These are phyloP conservation scores for Tuber melanosporum DNA, from an alignment of 495 filamentous ascomycete species.

Conservation along the genomic window DNA sequence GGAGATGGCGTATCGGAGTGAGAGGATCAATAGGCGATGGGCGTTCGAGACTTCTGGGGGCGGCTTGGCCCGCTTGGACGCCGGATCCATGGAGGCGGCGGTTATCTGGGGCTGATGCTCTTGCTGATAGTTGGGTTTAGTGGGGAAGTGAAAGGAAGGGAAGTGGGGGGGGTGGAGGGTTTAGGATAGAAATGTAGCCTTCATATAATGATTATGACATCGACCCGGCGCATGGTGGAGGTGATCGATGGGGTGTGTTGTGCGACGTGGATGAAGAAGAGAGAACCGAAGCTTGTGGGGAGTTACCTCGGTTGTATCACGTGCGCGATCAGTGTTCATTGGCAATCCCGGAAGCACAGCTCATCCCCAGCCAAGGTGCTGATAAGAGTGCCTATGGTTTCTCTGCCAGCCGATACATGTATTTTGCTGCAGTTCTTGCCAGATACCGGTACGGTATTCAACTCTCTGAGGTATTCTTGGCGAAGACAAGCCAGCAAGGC, in stretches of 20 bases:
- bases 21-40: constrained; percentile 38
- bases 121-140: not conserved
- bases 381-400: not conserved
- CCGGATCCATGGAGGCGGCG: not conserved
- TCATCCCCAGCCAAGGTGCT: too few relatives aligned
- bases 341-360: not conserved
- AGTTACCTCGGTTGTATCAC: not conserved
- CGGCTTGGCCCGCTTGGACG: not conserved
- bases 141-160: not conserved
- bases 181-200: not conserved
- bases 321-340: not conserved
- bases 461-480: too few relatives aligned
- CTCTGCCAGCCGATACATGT: too few relatives aligned
- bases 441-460: too few relatives aligned
- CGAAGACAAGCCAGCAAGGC: too few relatives aligned
- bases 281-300: not conserved
- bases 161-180: not conserved
- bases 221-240: not conserved
- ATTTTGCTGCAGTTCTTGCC: too few relatives aligned
- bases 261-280: not conserved
- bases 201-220: not conserved
- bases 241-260: not conserved
- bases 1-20: constrained; percentile 36
- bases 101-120: not conserved
- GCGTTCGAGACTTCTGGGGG: constrained; percentile 12